phyloP scores from a whole-genome alignment of 345 rosid genomes.

The Brassica cretica region DNA sequence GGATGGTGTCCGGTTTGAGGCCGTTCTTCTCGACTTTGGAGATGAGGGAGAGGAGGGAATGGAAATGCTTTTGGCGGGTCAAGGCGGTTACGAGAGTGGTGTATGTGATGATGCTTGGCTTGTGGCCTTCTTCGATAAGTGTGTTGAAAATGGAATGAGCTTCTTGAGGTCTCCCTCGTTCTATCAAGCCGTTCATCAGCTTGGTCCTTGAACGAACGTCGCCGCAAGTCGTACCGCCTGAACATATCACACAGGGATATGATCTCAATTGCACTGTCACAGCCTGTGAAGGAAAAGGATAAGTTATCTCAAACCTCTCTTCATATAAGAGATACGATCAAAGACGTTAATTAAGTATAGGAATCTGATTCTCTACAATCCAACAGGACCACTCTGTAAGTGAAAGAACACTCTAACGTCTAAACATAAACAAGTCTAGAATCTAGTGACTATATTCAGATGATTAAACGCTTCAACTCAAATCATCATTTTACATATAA shows the following conservation, averaged over 20 bases:
- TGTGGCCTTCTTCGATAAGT: conserved; percentile 79
- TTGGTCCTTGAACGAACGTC: conserved; percentile 85
- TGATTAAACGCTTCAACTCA: conserved; percentile 1
- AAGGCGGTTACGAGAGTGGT: conserved; percentile 75
- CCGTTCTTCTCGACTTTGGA: conserved; percentile 72
- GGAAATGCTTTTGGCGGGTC: conserved; percentile 60
- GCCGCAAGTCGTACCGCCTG: conserved; percentile 58
- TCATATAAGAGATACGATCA: background rate
- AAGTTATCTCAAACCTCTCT: conserved; percentile 21
- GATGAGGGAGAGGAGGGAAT: conserved; percentile 61
- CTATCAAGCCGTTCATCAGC: conserved; percentile 72
- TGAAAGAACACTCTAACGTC: conserved; percentile 8
- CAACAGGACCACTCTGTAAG: background rate
- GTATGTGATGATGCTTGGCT: conserved; percentile 79
- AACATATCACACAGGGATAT: conserved; percentile 62
- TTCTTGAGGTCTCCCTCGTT: conserved; percentile 76
- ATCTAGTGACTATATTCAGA: conserved; percentile 9
- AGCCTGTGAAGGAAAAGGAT: conserved; percentile 35
- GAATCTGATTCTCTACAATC: background rate
- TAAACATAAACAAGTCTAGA: background rate
- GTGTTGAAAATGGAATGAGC: conserved; percentile 61
- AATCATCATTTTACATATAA: conserved; percentile 1
- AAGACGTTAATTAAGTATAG: conserved; percentile 1
- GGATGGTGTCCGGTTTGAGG: conserved; percentile 77
- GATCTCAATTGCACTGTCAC: conserved; percentile 44